These are phyloP conservation scores for Musa beccarii DNA, from an alignment of 176 grass and related monocot genomes.

Conservation along the genomic window DNA sequence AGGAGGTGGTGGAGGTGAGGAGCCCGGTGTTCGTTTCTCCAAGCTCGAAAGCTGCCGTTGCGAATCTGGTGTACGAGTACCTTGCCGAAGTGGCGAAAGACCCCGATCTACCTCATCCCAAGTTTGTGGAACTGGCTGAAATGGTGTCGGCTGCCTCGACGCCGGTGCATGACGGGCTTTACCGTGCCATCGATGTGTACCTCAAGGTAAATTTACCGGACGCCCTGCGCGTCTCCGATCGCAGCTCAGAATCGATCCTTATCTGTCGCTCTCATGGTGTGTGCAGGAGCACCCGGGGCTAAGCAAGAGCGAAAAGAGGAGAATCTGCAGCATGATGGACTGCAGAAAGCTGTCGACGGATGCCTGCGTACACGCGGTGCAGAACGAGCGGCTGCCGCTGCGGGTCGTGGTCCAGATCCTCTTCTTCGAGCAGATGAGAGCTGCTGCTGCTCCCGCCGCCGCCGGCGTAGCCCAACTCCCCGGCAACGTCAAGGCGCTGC, in stretches of 20 bases:
- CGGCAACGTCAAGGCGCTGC: slow-evolving; percentile 33
- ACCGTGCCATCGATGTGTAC: slow-evolving; percentile 92
- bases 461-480: slow-evolving; percentile 29
- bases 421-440: slow-evolving; percentile 75
- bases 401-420: slow-evolving; percentile 90
- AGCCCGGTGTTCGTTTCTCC: slow-evolving; percentile 38
- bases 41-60: slow-evolving; percentile 43
- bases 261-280: background rate
- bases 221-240: background rate
- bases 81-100: slow-evolving; percentile 91
- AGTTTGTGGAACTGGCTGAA: slow-evolving; percentile 73
- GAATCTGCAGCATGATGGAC: slow-evolving; percentile 79
- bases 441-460: slow-evolving; percentile 29
- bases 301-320: slow-evolving; percentile 87
- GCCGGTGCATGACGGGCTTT: slow-evolving; percentile 67
- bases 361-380: slow-evolving; percentile 73
- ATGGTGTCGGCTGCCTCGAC: slow-evolving; percentile 47
- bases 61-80: slow-evolving; percentile 78
- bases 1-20: slow-evolving; percentile 58
- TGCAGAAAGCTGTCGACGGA: slow-evolving; percentile 87
- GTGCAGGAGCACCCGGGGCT: slow-evolving; percentile 77
- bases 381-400: slow-evolving; percentile 90
- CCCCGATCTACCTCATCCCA: slow-evolving; percentile 53
- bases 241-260: background rate
- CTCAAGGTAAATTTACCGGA: slow-evolving; percentile 49